Evolutionary conservation across 805 yeast genomes (phyloP), one percentile per base, ranked within the genome.

Genomic region (Saccharomycopsis sp.): DNA sequence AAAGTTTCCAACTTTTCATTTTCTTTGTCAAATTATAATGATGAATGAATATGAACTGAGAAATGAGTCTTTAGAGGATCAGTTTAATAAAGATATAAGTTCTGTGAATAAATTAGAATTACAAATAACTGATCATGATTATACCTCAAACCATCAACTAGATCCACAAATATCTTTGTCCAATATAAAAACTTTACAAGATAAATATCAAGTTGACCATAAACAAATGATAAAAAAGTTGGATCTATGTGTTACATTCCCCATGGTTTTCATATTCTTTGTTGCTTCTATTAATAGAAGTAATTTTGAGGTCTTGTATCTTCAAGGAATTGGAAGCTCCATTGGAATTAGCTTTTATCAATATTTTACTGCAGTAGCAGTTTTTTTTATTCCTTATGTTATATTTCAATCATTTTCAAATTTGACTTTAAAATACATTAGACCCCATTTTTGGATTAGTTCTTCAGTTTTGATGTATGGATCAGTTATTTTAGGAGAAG

Each of bases 251-350:
- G 75, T 81, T 30, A 74, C 81, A 18, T 81, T 85, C 3, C 76
- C 84, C 18, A 77, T 80, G 49, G 75, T 83, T 53, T 54, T 79
- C 27, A 62, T 81, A 28, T 80, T 79, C 52, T 70, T 81, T 53
- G 63, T 80, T 49, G 79, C 86, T 1, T 80, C 79, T 51, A 61
- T 81, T 53, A 87, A 81, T 54, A 66, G 88, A 55, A 85, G 79
- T 37, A 80, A 80, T 54, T 76, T 81, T 44, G 74, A 85, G 27
- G 79, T 80, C 55, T 87, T 87, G 13, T 71, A 72, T 46, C 65
- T 76, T 39, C 78, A 78, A 51, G 84, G 84, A 8, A 60, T 81
- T 60, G 62, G 65, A 18, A 57, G 52, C 1, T 78, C 74, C 40
- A 57, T 81, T 32, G 51, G 64, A 14, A 63, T 80, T 34, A 55